Conservation (phyloP, 257 asterid species). For the Plantago elongata region DNA sequence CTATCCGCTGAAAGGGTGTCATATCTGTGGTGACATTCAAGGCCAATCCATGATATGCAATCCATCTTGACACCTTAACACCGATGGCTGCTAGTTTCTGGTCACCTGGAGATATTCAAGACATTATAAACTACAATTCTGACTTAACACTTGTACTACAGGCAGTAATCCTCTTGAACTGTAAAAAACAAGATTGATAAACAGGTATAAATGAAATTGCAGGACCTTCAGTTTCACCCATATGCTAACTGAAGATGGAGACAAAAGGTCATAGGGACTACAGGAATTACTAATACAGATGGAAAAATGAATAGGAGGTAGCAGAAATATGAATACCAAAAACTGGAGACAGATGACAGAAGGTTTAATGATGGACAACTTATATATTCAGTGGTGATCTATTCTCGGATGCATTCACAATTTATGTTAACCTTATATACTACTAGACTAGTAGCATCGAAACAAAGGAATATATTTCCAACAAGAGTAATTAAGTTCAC, state of each 20-base stretch:
- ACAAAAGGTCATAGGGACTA: too few relatives aligned
- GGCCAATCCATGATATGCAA: slow-evolving; percentile 78
- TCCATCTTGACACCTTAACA: slow-evolving; percentile 66
- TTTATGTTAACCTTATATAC: too few relatives aligned
- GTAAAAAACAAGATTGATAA: not conserved
- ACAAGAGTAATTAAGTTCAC: too few relatives aligned
- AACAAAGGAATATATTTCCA: too few relatives aligned
- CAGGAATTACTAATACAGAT: too few relatives aligned
- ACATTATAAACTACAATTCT: not conserved
- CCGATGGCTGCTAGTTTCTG: slow-evolving; percentile 83
- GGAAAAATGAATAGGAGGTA: too few relatives aligned
- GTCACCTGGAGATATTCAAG: slow-evolving; percentile 43
- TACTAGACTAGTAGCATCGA: too few relatives aligned
- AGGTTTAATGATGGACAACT: not conserved
- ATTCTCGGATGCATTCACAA: not conserved
- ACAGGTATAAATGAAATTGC: not conserved
- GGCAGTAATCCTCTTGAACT: not conserved
- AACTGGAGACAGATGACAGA: too few relatives aligned
- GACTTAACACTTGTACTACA: not conserved
- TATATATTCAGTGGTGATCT: not conserved
- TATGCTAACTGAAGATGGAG: too few relatives aligned
- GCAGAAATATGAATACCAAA: too few relatives aligned
- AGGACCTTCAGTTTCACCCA: not conserved
- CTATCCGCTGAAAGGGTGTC: slow-evolving; percentile 50
- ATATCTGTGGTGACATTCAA: slow-evolving; percentile 71